Conservation (phyloP, 257 asterid genomes). For the Primulina eburnea region DNA sequence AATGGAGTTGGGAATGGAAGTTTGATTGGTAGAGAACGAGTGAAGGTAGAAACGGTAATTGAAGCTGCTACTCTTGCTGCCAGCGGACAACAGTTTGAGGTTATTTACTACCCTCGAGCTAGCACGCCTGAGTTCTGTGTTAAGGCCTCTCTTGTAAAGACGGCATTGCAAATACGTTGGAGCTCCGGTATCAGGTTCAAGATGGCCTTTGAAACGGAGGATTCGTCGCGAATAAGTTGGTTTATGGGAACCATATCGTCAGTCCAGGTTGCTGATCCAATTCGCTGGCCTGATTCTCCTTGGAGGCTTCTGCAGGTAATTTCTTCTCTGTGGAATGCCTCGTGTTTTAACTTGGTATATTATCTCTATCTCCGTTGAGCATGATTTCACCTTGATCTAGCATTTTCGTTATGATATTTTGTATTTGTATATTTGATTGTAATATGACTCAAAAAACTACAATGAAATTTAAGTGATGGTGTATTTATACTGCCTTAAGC, state of each 20-base stretch:
- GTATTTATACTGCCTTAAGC: not conserved
- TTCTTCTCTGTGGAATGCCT: not conserved
- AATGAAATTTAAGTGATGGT: no score
- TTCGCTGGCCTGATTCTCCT: conserved; percentile 94
- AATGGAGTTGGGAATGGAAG: conserved; percentile 29
- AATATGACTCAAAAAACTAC: not conserved
- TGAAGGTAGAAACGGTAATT: conserved; percentile 63
- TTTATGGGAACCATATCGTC: conserved; percentile 89
- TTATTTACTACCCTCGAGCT: conserved; percentile 85
- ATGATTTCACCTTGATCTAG: not conserved
- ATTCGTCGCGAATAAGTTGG: conserved; percentile 94
- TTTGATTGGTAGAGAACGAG: conserved; percentile 41
- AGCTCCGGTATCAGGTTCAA: conserved; percentile 91
- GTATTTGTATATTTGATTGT: not conserved
- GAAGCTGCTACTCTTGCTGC: conserved; percentile 80
- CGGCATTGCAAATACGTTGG: conserved; percentile 72
- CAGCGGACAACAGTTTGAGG: conserved; percentile 67
- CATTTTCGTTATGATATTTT: not conserved
- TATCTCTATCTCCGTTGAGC: not conserved
- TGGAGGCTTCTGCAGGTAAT: conserved; percentile 96
- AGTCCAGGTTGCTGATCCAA: conserved; percentile 74
- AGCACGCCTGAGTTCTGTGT: conserved; percentile 94
- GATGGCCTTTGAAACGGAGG: conserved; percentile 96
- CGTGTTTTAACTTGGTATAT: not conserved
- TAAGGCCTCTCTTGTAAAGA: conserved; percentile 62